Conservation (phyloP, 2,329 filamentous ascomycete genomes). For the Leptosphaerulina australis region DNA sequence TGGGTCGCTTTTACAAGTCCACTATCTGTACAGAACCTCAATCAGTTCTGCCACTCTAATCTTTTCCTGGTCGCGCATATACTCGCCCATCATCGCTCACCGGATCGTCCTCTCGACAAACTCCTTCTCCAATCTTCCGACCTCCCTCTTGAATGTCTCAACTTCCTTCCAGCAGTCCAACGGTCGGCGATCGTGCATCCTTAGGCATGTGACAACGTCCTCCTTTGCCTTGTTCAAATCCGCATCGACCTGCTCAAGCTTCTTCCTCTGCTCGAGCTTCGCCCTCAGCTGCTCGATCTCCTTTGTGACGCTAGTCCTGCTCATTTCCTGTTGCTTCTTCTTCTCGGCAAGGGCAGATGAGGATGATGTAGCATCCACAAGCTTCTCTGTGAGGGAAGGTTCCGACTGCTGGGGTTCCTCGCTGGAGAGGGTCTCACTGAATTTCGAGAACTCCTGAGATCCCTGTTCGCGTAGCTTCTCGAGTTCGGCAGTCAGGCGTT, state of each 20-base stretch:
- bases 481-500: constrained; percentile 84
- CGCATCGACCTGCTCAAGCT: constrained; percentile 68
- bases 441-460: constrained; percentile 68
- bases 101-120: constrained; percentile 84
- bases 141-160: constrained; percentile 86
- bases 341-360: constrained; percentile 49
- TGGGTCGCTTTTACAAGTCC: constrained; percentile 13
- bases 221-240: constrained; percentile 75
- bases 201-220: constrained; percentile 79
- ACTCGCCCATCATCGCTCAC: constrained; percentile 28
- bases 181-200: constrained; percentile 82
- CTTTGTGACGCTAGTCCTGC: constrained; percentile 59
- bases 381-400: constrained; percentile 45
- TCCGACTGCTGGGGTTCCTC: constrained; percentile 49
- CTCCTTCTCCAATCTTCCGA: constrained; percentile 79
- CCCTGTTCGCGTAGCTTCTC: constrained; percentile 76
- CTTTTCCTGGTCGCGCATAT: not conserved
- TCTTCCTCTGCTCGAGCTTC: constrained; percentile 60
- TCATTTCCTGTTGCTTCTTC: constrained; percentile 54
- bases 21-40: constrained; percentile 10
- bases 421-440: constrained; percentile 67
- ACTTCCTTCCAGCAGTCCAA: constrained; percentile 96
- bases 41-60: not conserved
- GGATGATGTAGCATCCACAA: constrained; percentile 44
- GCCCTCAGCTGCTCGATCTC: constrained; percentile 63